A percentile compares a stretch with the other conserved stretches of the same genome.
These are phyloP conservation scores for Neoboletus subvelutipes DNA, from an alignment of 768 basidiomycete genomes.

Conservation along the genomic window DNA sequence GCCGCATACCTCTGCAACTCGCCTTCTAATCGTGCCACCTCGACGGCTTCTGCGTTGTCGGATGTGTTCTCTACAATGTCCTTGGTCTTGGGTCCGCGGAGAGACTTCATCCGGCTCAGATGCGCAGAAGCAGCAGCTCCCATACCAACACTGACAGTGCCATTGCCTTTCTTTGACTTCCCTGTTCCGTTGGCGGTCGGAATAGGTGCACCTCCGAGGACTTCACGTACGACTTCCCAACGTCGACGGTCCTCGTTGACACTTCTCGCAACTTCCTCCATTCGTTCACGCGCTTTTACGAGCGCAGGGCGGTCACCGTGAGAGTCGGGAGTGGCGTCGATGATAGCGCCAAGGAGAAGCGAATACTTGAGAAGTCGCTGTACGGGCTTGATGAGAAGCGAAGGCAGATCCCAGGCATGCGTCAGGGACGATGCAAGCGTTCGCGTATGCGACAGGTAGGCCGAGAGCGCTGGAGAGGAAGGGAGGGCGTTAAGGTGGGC, in stretches of 20 bases:
- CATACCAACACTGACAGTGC: slow-evolving; percentile 40
- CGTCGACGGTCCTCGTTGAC: slow-evolving; percentile 79
- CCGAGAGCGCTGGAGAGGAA: too few relatives aligned
- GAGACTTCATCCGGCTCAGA: slow-evolving; percentile 58
- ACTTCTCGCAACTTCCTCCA: slow-evolving; percentile 71
- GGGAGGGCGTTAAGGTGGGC: too few relatives aligned
- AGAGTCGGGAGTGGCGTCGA: slow-evolving; percentile 62
- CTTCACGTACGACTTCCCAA: slow-evolving; percentile 77
- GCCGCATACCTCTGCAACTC: slow-evolving; percentile 56
- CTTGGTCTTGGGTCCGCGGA: slow-evolving; percentile 38
- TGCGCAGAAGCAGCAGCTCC: slow-evolving; percentile 57
- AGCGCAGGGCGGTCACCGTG: slow-evolving; percentile 58
- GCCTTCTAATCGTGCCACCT: slow-evolving; percentile 53
- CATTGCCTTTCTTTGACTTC: slow-evolving; percentile 39
- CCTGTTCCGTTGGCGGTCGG: slow-evolving; percentile 39
- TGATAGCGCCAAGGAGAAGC: too few relatives aligned
- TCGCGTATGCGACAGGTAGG: too few relatives aligned
- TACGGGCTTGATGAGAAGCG: too few relatives aligned
- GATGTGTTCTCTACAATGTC: slow-evolving; percentile 27
- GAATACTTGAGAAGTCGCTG: too few relatives aligned
- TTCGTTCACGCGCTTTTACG: slow-evolving; percentile 36
- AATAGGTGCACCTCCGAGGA: slow-evolving; percentile 46
- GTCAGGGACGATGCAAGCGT: too few relatives aligned
- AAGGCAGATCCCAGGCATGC: too few relatives aligned
- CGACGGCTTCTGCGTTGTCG: slow-evolving; percentile 42